Conservation (phyloP, 805 yeast genomes). For the Lachancea meyersii region DNA sequence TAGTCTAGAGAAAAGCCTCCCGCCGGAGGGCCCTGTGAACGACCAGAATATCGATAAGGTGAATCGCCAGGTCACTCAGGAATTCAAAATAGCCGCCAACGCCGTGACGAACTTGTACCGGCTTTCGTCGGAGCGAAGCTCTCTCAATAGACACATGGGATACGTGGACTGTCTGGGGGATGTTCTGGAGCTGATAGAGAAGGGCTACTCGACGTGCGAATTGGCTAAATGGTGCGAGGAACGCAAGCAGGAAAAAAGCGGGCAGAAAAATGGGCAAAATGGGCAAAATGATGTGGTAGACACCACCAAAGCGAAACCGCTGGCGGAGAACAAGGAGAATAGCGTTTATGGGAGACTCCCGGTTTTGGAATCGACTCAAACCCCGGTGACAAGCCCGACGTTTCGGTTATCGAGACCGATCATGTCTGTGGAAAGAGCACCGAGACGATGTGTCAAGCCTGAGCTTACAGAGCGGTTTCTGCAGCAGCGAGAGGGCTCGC, state of each 20-base stretch:
- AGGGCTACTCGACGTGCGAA: conserved; percentile 16
- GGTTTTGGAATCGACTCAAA: neutral
- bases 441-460: conserved; percentile 1
- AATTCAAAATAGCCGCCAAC: conserved; percentile 67
- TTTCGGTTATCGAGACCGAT: conserved; percentile 4
- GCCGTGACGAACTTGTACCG: conserved; percentile 65
- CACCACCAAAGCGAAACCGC: too few relatives aligned
- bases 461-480: conserved; percentile 4
- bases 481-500: conserved; percentile 1
- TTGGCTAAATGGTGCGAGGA: conserved; percentile 23
- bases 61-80: conserved; percentile 49
- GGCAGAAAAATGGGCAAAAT: too few relatives aligned
- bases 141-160: conserved; percentile 49
- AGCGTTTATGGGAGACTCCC: neutral
- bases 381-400: neutral
- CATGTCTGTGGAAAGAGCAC: conserved; percentile 5
- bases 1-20: conserved; percentile 23
- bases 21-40: conserved; percentile 31
- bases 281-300: too few relatives aligned
- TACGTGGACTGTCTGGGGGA: conserved; percentile 61
- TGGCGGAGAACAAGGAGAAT: too few relatives aligned
- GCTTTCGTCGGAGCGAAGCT: conserved; percentile 47
- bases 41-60: conserved; percentile 30
- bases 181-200: conserved; percentile 35
- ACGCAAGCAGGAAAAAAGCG: conserved; percentile 12